Conservation (phyloP, 2,329 filamentous ascomycete genomes). For the Ilyonectria destructans region DNA sequence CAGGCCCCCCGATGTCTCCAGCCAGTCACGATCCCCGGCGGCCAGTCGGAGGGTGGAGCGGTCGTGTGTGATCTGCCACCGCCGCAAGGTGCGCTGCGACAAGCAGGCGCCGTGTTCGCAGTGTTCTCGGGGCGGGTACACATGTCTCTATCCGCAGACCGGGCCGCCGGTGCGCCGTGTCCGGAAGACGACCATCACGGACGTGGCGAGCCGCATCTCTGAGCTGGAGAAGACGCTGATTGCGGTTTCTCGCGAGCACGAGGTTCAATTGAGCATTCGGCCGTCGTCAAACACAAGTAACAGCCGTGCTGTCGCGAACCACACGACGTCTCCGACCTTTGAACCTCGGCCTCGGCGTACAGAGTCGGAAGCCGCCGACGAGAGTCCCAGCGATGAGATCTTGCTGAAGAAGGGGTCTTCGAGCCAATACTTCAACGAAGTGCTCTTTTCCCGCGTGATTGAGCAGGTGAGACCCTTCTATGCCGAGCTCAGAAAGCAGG, state of each 20-base stretch:
- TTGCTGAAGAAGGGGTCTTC: conserved; percentile 52
- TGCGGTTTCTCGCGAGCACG: conserved; percentile 32
- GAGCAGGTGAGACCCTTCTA: conserved; percentile 48
- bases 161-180: conserved; percentile 46
- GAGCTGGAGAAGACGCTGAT: conserved; percentile 53
- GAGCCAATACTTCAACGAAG: conserved; percentile 58
- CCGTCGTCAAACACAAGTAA: background rate
- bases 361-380: conserved; percentile 9
- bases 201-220: conserved; percentile 56
- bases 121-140: conserved; percentile 66
- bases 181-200: conserved; percentile 51
- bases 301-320: background rate
- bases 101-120: conserved; percentile 81
- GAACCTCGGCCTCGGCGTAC: background rate
- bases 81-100: conserved; percentile 80
- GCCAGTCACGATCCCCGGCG: conserved; percentile 26
- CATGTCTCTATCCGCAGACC: conserved; percentile 52
- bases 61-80: conserved; percentile 61
- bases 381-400: conserved; percentile 43
- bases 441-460: conserved; percentile 55
- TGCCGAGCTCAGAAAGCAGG: background rate
- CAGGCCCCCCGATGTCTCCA: background rate
- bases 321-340: background rate
- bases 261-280: background rate
- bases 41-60: conserved; percentile 40